Evolutionary conservation across 208 protist genomes (phyloP), one percentile per base, ranked within the genome.

Genomic region (Acanthamoeba royreba): DNA sequence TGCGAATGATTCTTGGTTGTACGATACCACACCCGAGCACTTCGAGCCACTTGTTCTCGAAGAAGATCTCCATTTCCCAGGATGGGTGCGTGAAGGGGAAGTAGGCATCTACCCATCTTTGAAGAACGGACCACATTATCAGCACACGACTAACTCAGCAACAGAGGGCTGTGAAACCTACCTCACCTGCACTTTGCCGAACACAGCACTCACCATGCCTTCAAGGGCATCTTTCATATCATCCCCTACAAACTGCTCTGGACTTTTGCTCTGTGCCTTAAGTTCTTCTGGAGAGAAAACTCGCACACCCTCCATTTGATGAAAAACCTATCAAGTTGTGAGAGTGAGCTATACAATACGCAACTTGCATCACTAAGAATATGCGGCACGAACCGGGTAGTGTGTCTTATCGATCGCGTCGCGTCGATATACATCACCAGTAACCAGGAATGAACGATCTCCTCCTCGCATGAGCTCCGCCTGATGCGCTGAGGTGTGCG

Each of bases 81-180:
- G 96, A 98, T 13, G 98, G 98, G 13, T 98, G 91, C 15, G 98
- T 98, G 93, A 98, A 98, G 4, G 98, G 98, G 79, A 98, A 98
- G 93, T 98, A 98, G 3, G 96, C 97, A 52, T 98, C 97, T 35
- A 97, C 93, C 97, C 97, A 98, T 33, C 72, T 49, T 93, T 97
- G 38, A 31, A 79, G 42, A 19, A 38, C 11, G n/a, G 1, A 72
- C 1, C 31, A 72, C 11, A 38, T 1, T 35, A 72, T 13, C 31
- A 72, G 31, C 11, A 74, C 63, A 74, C n/a, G 5, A 9, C 9
- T n/a, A n/a, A 58, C 25, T 1, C 25, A n/a, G 52, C 1, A 58
- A 58, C 25, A 25, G 19, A 58, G 25, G 25, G 15, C 15, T 55
- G 19, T 55, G 9, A 55, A 55, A 40, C 66, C 11, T 55, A 87